Evolutionary conservation across 2,329 filamentous ascomycete species (phyloP).

Genomic region (Ophiostoma sp.): DNA sequence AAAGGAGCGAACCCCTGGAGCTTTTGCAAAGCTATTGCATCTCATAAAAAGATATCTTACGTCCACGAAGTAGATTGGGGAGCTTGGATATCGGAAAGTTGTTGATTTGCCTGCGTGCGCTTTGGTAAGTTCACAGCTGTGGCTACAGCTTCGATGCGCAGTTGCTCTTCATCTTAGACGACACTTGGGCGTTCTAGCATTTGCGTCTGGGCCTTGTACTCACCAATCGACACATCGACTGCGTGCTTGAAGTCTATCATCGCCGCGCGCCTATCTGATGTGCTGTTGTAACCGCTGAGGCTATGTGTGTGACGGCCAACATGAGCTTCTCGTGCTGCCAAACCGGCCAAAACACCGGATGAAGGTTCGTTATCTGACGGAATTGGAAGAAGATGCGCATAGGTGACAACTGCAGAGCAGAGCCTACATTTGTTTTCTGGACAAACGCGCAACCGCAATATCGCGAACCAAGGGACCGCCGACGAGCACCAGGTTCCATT

Average conservation of each 20-base stretch:
- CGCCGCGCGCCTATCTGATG: not conserved
- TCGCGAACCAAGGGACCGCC: slow-evolving; percentile 19
- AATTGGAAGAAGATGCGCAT: not conserved
- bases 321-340: slow-evolving; percentile 6
- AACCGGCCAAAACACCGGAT: slow-evolving; percentile 19
- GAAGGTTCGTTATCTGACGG: not conserved
- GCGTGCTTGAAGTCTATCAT: not conserved
- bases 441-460: slow-evolving; percentile 24
- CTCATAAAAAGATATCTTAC: not conserved
- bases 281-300: not conserved
- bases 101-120: not conserved
- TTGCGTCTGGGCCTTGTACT: not conserved
- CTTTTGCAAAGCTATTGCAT: slow-evolving; percentile 11
- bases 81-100: not conserved
- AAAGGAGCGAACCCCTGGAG: slow-evolving; percentile 11
- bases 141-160: no score
- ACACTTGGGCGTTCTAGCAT: not conserved
- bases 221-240: not conserved
- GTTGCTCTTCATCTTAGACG: not conserved
- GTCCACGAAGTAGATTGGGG: no score
- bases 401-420: slow-evolving; percentile 8
- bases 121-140: not conserved
- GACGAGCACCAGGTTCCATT: not conserved
- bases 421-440: not conserved
- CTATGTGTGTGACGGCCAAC: slow-evolving; percentile 17